Base-by-base conservation (phyloP, 2,329 filamentous ascomycete genomes). In the Raffaelea arxii region DNA sequence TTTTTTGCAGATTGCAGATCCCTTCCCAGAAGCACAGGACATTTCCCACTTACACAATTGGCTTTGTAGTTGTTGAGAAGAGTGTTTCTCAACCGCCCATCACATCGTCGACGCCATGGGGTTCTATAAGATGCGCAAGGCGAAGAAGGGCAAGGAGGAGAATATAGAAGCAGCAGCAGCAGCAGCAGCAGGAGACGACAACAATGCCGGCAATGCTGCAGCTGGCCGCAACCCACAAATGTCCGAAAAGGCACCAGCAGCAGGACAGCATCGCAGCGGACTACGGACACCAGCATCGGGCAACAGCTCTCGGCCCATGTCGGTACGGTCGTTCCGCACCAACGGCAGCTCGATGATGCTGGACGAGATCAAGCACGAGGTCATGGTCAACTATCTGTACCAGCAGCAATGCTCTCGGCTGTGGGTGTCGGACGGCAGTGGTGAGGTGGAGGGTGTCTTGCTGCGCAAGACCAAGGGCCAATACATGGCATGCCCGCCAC, bases 301-400 rank as follows among this genome's bases (percentile, higher is more conserved):
- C 46, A 70, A 69, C 52, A 66, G 62, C 53, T 75, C 72, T 14
- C 70, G 74, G 18, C 71, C 73, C 43, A 68, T 69, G 53, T 82
- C 77, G 1, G 59, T 75, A 25, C 73, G 45, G 38, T 53, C 50
- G 0, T 61, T 63, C 16, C 62, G 61, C 24, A 75, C 72, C 2
- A 63, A 58, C 22, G 62, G 62, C 41, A 78, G 72, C 57, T 77
- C 74, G 35, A 64, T 73, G 47, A 73, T 82, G 49, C 62, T 84
- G 11, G 81, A 86, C 49, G 82, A 86, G 51, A 84, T 87, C 63
- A 86, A 84, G 63, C 81, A 87, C 58, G 84, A 89, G 62, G 82
- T 89, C 50, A 89, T 89, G 84, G 83, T 86, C 50, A 88, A 86
- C 64, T 87, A 86, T 60, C 69, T 90, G 23, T 87, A 87, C 63